phyloP scores from a whole-genome alignment of 192 early-diverging fungal species.

The Coemansia sp. region DNA sequence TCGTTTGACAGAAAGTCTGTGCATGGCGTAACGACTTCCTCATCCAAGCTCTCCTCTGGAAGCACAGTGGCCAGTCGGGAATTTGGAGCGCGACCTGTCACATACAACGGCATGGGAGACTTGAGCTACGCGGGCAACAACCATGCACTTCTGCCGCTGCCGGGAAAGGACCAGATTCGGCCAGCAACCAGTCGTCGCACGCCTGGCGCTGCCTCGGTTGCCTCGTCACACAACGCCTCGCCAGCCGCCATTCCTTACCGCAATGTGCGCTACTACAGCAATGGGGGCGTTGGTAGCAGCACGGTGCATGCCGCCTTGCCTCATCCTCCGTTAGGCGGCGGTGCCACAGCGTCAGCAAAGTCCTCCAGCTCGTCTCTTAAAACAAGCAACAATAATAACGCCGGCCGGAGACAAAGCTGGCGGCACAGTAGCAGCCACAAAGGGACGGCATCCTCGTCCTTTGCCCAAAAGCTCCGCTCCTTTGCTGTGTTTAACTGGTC shows the following conservation, averaged over 20 bases:
- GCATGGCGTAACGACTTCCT: background rate
- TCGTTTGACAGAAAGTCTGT: slow-evolving; percentile 17
- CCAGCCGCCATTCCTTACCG: background rate
- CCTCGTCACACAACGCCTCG: slow-evolving; percentile 1
- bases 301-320: background rate
- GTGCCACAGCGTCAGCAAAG: slow-evolving; percentile 23
- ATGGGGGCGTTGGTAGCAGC: background rate
- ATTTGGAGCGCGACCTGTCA: background rate
- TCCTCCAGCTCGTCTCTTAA: slow-evolving; percentile 35
- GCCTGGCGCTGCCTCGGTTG: background rate
- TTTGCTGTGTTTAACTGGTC: slow-evolving; percentile 41
- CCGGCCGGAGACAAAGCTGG: slow-evolving; percentile 30
- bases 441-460: slow-evolving; percentile 8
- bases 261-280: slow-evolving; percentile 2
- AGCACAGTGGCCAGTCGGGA: slow-evolving; percentile 1
- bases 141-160: background rate
- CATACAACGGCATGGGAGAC: background rate
- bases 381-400: slow-evolving; percentile 6
- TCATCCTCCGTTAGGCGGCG: background rate
- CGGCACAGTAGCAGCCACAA: slow-evolving; percentile 25
- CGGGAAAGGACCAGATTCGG: background rate
- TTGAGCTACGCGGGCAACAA: background rate
- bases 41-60: slow-evolving; percentile 1
- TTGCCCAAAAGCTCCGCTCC: slow-evolving; percentile 48
- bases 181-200: slow-evolving; percentile 1